Base-by-base conservation (phyloP, 2,329 filamentous ascomycete species). In the Pseudogymnoascus sp. region DNA sequence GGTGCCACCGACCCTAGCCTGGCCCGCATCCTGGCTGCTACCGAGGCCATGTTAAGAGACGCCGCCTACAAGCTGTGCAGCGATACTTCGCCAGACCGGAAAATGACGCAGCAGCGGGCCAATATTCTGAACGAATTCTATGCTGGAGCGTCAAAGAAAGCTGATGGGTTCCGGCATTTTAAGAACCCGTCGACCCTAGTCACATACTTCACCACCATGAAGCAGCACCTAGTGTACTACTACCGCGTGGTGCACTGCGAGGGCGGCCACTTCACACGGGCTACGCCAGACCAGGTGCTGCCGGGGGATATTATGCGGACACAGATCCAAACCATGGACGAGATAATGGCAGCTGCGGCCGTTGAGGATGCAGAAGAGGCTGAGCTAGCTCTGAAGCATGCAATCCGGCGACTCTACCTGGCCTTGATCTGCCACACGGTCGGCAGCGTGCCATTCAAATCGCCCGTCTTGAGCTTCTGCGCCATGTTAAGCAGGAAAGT, bases 61-160 rank as follows among this genome's bases (percentile, higher is more conserved):
- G 50, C 33, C 9, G n/a, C n/a, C n/a, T 65, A 65, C 33, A 26
- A 36, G 47, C 61, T 64, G 31, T 64, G 33, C 13, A 63, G 41
- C 13, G 39, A 66, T 24, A 63, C 57, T 31, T 66, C 21, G 15
- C 61, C 33, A 24, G 31, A 60, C 35, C 36, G 60, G 11, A 66
- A 63, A 59, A 65, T 66, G 24, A 66, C 33, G 7, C 17, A 66
- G 41, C 11, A 66, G 59, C 21, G 11, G 26, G 62, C 63, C 3
- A 64, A 63, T 60, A 63, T 65, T 15, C 21, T 65, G 4, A 66
- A 64, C 36, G 39, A 64, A 26, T 66, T 65, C 39, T 61, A 63
- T 57, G 24, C 54, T 8, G 31, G 50, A 11, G 54, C 41, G 1
- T 61, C 7, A 17, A 41, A 39, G 13, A 62, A 61, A 35, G 54